A percentile compares a stretch with the other conserved stretches of the same genome.
Conservation (phyloP, 257 asterid genomes). For the Solanum raphanifolium region DNA sequence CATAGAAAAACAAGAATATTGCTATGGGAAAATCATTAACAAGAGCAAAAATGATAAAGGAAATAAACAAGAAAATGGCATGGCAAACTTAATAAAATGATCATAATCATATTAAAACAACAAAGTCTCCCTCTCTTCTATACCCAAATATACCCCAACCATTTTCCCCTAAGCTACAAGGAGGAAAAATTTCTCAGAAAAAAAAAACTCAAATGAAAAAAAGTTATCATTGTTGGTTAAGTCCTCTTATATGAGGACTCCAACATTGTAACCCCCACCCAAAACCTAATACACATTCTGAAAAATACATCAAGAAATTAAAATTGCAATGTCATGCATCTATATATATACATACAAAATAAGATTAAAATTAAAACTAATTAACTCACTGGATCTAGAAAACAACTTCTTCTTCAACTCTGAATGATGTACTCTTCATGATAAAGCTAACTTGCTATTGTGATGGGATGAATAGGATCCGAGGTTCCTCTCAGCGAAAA, state of each 20-base stretch:
- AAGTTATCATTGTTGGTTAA: not conserved
- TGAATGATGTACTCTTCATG: not conserved
- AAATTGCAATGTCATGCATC: slow-evolving; percentile 4
- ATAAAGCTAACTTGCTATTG: slow-evolving; percentile 5
- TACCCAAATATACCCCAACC: slow-evolving; percentile 32
- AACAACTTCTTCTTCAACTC: slow-evolving; percentile 7
- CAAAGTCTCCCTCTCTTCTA: slow-evolving; percentile 36
- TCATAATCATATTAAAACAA: slow-evolving; percentile 10
- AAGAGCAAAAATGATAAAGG: not conserved
- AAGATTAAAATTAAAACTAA: not conserved
- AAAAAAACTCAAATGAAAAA: not conserved
- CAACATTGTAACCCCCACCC: slow-evolving; percentile 10
- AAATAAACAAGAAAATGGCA: not conserved
- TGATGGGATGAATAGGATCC: slow-evolving; percentile 41
- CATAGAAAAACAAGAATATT: not conserved
- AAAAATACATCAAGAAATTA: slow-evolving; percentile 5
- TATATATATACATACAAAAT: slow-evolving; percentile 7
- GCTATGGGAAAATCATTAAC: slow-evolving; percentile 7
- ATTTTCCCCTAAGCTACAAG: slow-evolving; percentile 1
- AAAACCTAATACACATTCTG: slow-evolving; percentile 16
- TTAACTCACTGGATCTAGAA: slow-evolving; percentile 5
- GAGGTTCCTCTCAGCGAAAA: slow-evolving; percentile 84
- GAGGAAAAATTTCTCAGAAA: not conserved
- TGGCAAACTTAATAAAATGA: not conserved
- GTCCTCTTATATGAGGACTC: slow-evolving; percentile 1